Evolutionary conservation across 768 basidiomycete genomes (phyloP), one percentile per base, ranked within the genome.

Genomic region (Trichaptum fuscoviolaceum): DNA sequence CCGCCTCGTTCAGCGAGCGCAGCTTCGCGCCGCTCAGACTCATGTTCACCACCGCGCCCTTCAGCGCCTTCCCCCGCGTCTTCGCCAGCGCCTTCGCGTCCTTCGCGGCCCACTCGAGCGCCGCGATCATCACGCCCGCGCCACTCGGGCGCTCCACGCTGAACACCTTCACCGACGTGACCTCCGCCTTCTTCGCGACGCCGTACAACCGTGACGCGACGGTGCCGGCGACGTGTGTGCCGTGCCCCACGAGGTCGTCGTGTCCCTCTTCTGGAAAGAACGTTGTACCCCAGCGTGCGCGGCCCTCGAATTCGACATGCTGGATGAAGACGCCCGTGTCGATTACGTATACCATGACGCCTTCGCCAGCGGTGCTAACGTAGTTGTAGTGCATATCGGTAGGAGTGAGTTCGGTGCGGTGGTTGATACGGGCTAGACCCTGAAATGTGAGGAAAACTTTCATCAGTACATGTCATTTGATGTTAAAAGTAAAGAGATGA

Each of bases 391-490:
- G 87, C 66, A 81, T 87, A 82, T 96, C 98, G 15, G 93, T 98
- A 42, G 85, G 77, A 7, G 81, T 80, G 25, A 99, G 87, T 72
- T 77, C 87, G 15, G 80, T 68, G 59, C 96, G 87, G 80, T 99
- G 97, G 70, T 93, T 95, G 73, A 99, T 86, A 52, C 97, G 91
- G 59, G 97, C 95, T 60, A 99, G 88, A 74, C 97, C 97, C 97
- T 97, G 10, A 3, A 30, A 3, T 8, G 30, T 30, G 30, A 30
- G 8, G n/a, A 30, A 30, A 30, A 8, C 8, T 3, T 8, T 30
- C 2, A 8, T 30, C 8, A 30, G 42, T 5, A 52, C 2, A 4
- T 52, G 42, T 12, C 70, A 30, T 74, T 70, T 63, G 8, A 3
- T 30, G 30, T 66, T 3, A 30, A 1, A n/a, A 12, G 0, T 26